Percentiles rank a stretch among this genome's conserved stretches.
Evolutionary conservation across 2,329 filamentous ascomycete species (phyloP).

Genomic region (Aspergillus novoparasiticus): DNA sequence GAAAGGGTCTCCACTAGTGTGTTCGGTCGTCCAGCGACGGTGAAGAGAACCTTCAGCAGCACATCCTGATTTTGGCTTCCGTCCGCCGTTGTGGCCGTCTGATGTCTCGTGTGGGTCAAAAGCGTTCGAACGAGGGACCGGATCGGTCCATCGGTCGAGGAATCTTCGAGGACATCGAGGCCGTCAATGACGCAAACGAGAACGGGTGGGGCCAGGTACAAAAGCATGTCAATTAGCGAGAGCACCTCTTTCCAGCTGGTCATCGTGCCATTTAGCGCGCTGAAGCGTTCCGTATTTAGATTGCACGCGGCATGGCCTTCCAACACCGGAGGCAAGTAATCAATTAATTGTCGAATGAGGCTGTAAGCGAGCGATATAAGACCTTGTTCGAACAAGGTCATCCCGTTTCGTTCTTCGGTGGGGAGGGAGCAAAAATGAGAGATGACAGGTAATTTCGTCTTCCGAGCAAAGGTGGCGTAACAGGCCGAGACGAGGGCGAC

Average conservation of each 20-base stretch:
- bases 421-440: slow-evolving; percentile 41
- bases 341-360: slow-evolving; percentile 41
- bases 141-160: slow-evolving; percentile 36
- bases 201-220: slow-evolving; percentile 39
- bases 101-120: slow-evolving; percentile 35
- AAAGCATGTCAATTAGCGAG: slow-evolving; percentile 38
- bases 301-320: slow-evolving; percentile 38
- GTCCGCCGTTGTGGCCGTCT: slow-evolving; percentile 17
- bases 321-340: slow-evolving; percentile 38
- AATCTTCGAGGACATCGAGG: slow-evolving; percentile 35
- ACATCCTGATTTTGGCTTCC: slow-evolving; percentile 27
- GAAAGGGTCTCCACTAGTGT: slow-evolving; percentile 36
- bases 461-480: slow-evolving; percentile 34
- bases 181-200: slow-evolving; percentile 41
- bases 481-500: slow-evolving; percentile 38
- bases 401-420: slow-evolving; percentile 20
- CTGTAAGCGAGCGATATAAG: slow-evolving; percentile 43
- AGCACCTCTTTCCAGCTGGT: slow-evolving; percentile 39
- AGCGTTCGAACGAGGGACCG: slow-evolving; percentile 36
- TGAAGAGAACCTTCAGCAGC: slow-evolving; percentile 41
- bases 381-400: slow-evolving; percentile 31
- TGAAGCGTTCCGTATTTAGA: slow-evolving; percentile 39
- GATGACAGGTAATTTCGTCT: slow-evolving; percentile 35
- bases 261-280: slow-evolving; percentile 36
- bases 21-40: slow-evolving; percentile 33